phyloP scores from a whole-genome alignment of 2,329 filamentous ascomycete species.

The Ophiostoma ulmi region DNA sequence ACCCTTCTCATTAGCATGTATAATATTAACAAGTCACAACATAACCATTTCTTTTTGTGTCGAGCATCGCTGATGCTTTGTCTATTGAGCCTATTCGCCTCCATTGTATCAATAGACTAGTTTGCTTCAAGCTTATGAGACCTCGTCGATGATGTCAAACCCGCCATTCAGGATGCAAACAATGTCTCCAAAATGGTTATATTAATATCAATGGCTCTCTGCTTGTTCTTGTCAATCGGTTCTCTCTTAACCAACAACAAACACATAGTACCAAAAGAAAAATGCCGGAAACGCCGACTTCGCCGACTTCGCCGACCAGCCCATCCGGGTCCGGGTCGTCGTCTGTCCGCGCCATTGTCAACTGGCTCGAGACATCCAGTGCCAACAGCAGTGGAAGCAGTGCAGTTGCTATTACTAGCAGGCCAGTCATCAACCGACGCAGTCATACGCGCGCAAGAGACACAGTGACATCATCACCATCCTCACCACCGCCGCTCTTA shows the following conservation, averaged over 20 bases:
- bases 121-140: background rate
- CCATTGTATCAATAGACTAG: background rate
- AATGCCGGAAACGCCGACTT: slow-evolving; percentile 6
- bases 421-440: background rate
- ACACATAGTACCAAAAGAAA: background rate
- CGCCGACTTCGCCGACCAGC: background rate
- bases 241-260: background rate
- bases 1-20: background rate
- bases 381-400: background rate
- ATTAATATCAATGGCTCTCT: background rate
- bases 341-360: slow-evolving; percentile 23
- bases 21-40: background rate
- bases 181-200: background rate
- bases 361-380: slow-evolving; percentile 18
- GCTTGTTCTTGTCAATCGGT: background rate
- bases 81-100: background rate
- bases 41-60: background rate
- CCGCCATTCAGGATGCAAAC: background rate
- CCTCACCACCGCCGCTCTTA: background rate
- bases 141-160: background rate
- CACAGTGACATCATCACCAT: background rate
- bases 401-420: background rate
- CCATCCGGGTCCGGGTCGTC: background rate
- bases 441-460: background rate
- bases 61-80: background rate